These are phyloP conservation scores for Leishmania gerbilli DNA, from an alignment of 208 protist species.

Conservation along the genomic window DNA sequence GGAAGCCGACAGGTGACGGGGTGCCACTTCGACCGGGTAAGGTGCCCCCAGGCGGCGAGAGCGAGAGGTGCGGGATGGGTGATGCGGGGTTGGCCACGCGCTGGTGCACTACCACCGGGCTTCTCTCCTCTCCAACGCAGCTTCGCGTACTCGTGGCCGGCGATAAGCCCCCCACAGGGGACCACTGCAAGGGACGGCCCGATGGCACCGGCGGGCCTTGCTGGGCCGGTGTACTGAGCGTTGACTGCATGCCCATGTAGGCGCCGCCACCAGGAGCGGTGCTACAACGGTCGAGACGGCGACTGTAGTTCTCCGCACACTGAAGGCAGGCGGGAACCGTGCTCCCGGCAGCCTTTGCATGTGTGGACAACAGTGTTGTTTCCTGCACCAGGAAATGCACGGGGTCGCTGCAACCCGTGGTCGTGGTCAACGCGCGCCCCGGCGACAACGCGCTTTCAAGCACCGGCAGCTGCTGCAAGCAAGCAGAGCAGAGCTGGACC, in stretches of 20 bases:
- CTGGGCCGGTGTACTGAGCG: neutral
- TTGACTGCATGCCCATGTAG: slow-evolving; percentile 36
- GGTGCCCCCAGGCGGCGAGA: neutral
- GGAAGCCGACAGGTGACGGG: slow-evolving; percentile 39
- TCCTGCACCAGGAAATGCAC: neutral
- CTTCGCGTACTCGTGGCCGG: neutral
- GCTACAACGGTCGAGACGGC: slow-evolving; percentile 40
- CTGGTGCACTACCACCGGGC: slow-evolving; percentile 23
- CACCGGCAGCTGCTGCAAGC: slow-evolving; percentile 44
- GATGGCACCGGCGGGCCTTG: neutral
- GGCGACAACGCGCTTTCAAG: neutral
- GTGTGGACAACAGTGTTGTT: neutral
- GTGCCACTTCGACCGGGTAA: slow-evolving; percentile 4
- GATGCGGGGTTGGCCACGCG: slow-evolving; percentile 8
- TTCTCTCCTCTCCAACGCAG: slow-evolving; percentile 23
- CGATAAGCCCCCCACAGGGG: neutral
- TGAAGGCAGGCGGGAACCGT: slow-evolving; percentile 49
- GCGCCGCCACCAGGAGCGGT: slow-evolving; percentile 21
- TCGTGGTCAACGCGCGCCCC: neutral
- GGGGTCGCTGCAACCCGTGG: neutral
- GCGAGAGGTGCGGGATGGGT: neutral
- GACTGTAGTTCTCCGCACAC: slow-evolving; percentile 70
- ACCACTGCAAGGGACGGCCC: neutral
- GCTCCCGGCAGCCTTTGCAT: slow-evolving; percentile 12
- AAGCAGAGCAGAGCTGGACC: slow-evolving; percentile 58